Conservation (phyloP, 352 stramenopile genomes). For the Pythium angustatum region DNA sequence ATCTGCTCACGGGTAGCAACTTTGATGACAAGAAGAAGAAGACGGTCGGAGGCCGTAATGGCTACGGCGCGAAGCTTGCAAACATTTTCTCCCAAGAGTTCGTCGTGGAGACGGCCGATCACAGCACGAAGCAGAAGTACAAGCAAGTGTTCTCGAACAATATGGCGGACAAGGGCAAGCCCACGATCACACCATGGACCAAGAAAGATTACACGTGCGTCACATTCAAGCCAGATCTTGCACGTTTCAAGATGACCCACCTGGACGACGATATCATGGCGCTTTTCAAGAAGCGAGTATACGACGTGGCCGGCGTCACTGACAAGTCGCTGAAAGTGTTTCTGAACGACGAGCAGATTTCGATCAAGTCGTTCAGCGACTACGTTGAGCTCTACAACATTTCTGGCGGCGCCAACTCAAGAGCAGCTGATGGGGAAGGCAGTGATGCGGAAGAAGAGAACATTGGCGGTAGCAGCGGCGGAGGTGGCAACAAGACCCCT, state of each 20-base stretch:
- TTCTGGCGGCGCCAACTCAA: slow-evolving; percentile 25
- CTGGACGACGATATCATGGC: slow-evolving; percentile 94
- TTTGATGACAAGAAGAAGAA: slow-evolving; percentile 98
- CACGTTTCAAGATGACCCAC: slow-evolving; percentile 90
- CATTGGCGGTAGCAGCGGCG: slow-evolving; percentile 27
- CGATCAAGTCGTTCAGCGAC: slow-evolving; percentile 92
- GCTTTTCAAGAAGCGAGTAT: slow-evolving; percentile 96
- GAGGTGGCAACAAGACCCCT: slow-evolving; percentile 37
- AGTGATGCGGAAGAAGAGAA: slow-evolving; percentile 27
- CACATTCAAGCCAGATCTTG: slow-evolving; percentile 95
- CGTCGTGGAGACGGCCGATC: slow-evolving; percentile 97
- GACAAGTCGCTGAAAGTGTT: slow-evolving; percentile 92
- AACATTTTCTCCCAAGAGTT: slow-evolving; percentile 99
- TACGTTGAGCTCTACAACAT: slow-evolving; percentile 93
- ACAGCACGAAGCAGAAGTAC: slow-evolving; percentile 92
- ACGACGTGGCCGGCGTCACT: slow-evolving; percentile 96
- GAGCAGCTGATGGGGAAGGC: slow-evolving; percentile 33
- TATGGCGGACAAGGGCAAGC: slow-evolving; percentile 92
- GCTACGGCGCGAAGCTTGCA: slow-evolving; percentile 98
- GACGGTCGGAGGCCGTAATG: slow-evolving; percentile 94
- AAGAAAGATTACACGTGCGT: slow-evolving; percentile 95
- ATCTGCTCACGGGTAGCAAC: slow-evolving; percentile 97
- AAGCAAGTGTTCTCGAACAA: slow-evolving; percentile 91
- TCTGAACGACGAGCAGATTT: slow-evolving; percentile 93
- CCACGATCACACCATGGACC: slow-evolving; percentile 82